A percentile compares a stretch with the other conserved stretches of the same genome.
Evolutionary conservation across 2,329 filamentous ascomycete species (phyloP).

Genomic region (Cadophora luteo-olivacea): DNA sequence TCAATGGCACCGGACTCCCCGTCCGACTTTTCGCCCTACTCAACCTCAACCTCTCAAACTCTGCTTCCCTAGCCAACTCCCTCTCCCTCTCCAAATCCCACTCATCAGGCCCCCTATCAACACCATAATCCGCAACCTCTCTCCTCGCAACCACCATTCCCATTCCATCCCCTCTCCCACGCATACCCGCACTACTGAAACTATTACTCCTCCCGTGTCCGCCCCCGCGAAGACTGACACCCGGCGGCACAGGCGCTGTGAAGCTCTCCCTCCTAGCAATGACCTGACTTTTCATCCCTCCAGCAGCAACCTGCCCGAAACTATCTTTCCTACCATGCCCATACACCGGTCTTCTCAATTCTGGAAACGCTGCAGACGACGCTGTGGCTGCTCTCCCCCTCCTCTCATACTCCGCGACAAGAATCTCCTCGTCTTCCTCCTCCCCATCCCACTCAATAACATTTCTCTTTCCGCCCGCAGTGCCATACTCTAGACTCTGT

Average conservation of each 20-base stretch:
- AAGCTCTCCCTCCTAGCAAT: conserved; percentile 1
- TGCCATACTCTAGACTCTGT: neutral
- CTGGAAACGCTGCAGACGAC: neutral
- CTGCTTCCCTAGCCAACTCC: neutral
- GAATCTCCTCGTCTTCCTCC: neutral
- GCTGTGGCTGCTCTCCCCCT: neutral
- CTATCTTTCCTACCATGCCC: neutral
- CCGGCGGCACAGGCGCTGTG: neutral
- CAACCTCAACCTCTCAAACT: conserved; percentile 12
- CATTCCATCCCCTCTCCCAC: neutral
- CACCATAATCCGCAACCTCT: conserved; percentile 16
- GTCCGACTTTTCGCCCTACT: neutral
- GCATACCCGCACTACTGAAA: conserved; percentile 6
- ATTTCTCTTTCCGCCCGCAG: neutral
- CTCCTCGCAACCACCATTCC: neutral
- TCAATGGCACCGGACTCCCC: conserved; percentile 7
- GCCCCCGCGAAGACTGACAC: neutral
- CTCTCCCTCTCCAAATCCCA: neutral
- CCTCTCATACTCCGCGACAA: neutral
- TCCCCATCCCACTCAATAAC: neutral
- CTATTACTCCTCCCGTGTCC: conserved; percentile 11
- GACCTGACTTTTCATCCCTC: neutral
- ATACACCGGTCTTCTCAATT: neutral
- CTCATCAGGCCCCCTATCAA: conserved; percentile 9
- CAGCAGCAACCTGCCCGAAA: neutral